These are phyloP conservation scores for Chalara sp. DNA, from an alignment of 2,329 filamentous ascomycete species.

Conservation along the genomic window DNA sequence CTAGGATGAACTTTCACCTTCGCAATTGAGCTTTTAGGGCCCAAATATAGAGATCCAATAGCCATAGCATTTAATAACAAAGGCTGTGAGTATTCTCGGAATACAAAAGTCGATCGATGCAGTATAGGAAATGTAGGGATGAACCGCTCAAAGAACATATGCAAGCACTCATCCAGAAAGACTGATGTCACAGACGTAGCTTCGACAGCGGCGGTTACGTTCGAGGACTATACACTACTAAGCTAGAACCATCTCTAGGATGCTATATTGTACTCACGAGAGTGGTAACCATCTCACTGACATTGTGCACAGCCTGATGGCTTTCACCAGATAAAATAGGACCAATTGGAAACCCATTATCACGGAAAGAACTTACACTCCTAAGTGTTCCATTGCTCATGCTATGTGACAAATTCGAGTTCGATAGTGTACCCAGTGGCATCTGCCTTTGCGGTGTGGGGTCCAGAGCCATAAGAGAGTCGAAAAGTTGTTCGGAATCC, in stretches of 20 bases:
- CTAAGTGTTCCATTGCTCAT: conserved; percentile 19
- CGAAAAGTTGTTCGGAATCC: conserved; percentile 37
- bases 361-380: conserved; percentile 31
- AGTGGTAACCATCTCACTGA: conserved; percentile 36
- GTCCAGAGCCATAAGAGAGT: conserved; percentile 36
- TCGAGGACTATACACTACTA: conserved; percentile 27
- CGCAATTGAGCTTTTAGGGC: conserved; percentile 34
- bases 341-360: conserved; percentile 30
- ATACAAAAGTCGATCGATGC: conserved; percentile 37
- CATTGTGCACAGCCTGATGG: conserved; percentile 36
- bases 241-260: background rate
- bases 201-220: conserved; percentile 36
- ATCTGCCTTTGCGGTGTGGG: conserved; percentile 34
- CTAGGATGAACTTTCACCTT: conserved; percentile 20
- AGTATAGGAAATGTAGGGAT: conserved; percentile 39
- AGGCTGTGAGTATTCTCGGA: conserved; percentile 36
- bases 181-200: conserved; percentile 36
- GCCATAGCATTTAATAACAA: conserved; percentile 38
- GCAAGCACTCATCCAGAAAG: conserved; percentile 38
- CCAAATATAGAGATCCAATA: conserved; percentile 37
- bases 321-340: conserved; percentile 34
- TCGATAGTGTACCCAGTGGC: conserved; percentile 33
- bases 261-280: conserved; percentile 27
- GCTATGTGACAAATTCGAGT: conserved; percentile 28
- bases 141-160: conserved; percentile 40